A percentile compares a stretch with the other conserved stretches of the same genome.
Evolutionary conservation across 768 basidiomycete species (phyloP).

Genomic region (Phaffia australis): DNA sequence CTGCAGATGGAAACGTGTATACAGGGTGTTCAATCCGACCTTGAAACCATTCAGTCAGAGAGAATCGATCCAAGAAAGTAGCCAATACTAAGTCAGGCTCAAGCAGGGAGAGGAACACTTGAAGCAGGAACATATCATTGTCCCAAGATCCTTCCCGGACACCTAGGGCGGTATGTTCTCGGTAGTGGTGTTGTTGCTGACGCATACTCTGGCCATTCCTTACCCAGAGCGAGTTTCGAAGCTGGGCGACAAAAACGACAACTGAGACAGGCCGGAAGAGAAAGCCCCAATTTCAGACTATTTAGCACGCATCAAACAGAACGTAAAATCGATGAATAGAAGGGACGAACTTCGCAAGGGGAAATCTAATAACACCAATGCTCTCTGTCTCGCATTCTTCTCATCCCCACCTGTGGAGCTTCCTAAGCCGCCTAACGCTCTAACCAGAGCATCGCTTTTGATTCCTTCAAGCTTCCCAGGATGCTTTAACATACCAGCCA

Average conservation of each 20-base stretch:
- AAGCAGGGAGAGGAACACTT: conserved; percentile 67
- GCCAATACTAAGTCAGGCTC: conserved; percentile 65
- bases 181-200: conserved; percentile 87
- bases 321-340: too few species aligned
- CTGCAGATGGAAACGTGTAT: conserved; percentile 66
- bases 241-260: conserved; percentile 83
- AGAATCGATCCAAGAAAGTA: conserved; percentile 81
- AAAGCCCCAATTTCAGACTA: conserved; percentile 27
- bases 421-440: not conserved
- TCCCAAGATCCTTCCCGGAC: conserved; percentile 93
- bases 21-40: conserved; percentile 41
- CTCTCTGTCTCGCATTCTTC: conserved; percentile 52
- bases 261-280: conserved; percentile 43
- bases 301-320: not conserved
- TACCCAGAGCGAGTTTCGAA: conserved; percentile 90
- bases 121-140: conserved; percentile 83
- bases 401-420: conserved; percentile 46
- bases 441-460: not conserved
- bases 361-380: conserved; percentile 72
- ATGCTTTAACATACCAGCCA: conserved; percentile 79
- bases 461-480: conserved; percentile 28
- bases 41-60: conserved; percentile 65
- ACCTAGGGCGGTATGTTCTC: conserved; percentile 60
- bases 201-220: conserved; percentile 93
- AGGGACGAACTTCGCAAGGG: conserved; percentile 64